These are phyloP conservation scores for Teratosphaeria gauchensis DNA, from an alignment of 2,329 filamentous ascomycete genomes.

Conservation along the genomic window DNA sequence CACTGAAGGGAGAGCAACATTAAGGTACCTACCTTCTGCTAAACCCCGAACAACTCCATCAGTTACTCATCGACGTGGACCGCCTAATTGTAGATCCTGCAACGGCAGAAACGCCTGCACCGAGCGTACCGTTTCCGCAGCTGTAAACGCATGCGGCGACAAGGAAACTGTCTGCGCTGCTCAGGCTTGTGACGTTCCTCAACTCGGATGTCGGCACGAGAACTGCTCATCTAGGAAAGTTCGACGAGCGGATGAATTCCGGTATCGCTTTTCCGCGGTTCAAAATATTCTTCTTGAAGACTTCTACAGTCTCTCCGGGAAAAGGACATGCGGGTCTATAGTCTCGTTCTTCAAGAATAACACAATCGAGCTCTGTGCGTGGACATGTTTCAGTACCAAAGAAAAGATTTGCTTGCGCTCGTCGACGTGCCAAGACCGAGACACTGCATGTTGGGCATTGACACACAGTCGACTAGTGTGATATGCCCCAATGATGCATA, in stretches of 20 bases:
- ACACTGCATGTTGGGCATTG: neutral
- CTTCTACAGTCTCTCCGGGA: neutral
- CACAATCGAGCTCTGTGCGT: neutral
- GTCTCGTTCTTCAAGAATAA: neutral
- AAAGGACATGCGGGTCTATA: neutral
- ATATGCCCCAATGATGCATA: neutral
- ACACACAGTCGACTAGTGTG: neutral
- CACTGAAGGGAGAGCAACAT: neutral
- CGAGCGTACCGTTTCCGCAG: neutral
- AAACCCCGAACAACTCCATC: neutral
- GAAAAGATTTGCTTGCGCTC: neutral
- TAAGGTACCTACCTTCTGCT: neutral
- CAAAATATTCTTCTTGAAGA: neutral
- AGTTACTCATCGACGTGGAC: neutral
- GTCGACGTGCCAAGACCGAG: neutral
- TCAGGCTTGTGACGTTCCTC: neutral
- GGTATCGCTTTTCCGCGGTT: neutral
- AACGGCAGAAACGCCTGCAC: neutral
- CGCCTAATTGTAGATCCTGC: neutral
- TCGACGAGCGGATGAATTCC: neutral
- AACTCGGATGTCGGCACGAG: neutral
- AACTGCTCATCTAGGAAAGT: neutral
- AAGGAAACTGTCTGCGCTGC: neutral
- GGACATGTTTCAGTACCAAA: neutral
- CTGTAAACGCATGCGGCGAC: neutral